Base-by-base conservation (phyloP, 805 yeast genomes). In the Zygoascus bituminiphila region DNA sequence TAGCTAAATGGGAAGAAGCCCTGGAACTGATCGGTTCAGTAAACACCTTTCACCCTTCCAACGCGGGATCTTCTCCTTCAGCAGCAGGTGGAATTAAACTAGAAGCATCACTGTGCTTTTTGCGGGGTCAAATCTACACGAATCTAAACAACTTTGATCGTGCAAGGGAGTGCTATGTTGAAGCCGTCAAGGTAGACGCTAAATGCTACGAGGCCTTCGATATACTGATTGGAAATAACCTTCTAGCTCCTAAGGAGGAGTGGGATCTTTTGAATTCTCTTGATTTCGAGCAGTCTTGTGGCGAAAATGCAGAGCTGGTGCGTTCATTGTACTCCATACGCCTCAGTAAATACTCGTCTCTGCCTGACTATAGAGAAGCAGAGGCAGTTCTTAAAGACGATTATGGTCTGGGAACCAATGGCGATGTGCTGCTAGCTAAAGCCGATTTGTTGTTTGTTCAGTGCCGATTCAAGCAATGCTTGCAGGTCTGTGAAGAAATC, bases 161-260 rank as follows among this genome's bases (percentile, higher is more conserved):
- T 52, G 98, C 98, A 0, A 88, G 85, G 58, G 88, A 84, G 47
- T 83, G 93, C 46, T 88, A 80, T 58, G 79, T 81, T 59, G 96
- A 88, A 59, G 96, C 98, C 0, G 80, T 89, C 0, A 57, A 78
- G 55, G 87, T 86, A 1, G 98, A 91, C 64, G 88, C 85, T 6
- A 87, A 88, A 63, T 93, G 97, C 65, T 91, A 72, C 63, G 98
- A 91, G 56, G 97, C 98, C 0, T 88, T 88, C 62, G 78, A 85
- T 57, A 88, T 84, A 60, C 73, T 91, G 45, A 75, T 85, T 1
- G 68, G 75, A 39, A 83, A 84, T 56, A 82, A 82, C 59, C 73
- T 88, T 57, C 68, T 91, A 66, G 77, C 93, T 0, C 95, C 97
- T 0, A 65, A 70, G 15, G 97, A 91, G 59, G 94, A 88, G 65